A percentile compares a stretch with the other conserved stretches of the same genome.
Evolutionary conservation across 306 rosid genomes (phyloP).

Genomic region (Cicer arietinum): DNA sequence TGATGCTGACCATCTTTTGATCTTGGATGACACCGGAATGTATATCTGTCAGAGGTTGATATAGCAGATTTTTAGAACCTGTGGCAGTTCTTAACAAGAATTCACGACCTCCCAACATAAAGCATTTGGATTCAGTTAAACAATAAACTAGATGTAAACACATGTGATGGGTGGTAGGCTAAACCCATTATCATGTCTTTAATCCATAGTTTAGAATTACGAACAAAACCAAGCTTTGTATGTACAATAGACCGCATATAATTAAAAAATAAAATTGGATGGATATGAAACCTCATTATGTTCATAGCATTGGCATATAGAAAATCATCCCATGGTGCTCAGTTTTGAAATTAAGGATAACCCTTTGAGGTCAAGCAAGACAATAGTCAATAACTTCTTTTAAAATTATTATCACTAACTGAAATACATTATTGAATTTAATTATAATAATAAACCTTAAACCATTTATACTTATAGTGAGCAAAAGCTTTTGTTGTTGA

Average conservation of each 20-base stretch:
- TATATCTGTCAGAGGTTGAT: conserved; percentile 60
- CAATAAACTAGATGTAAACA: neutral
- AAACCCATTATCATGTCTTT: neutral
- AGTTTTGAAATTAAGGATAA: too few relatives aligned
- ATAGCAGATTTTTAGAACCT: conserved; percentile 42
- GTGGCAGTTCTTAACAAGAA: conserved; percentile 30
- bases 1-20: conserved; percentile 64
- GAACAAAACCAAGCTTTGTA: neutral
- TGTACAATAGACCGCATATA: neutral
- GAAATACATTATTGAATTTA: neutral
- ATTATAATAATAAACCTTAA: neutral
- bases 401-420: neutral
- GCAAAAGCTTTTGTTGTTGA: neutral
- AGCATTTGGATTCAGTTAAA: conserved; percentile 21
- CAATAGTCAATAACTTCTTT: neutral
- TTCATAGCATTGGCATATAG: too few relatives aligned
- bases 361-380: too few relatives aligned
- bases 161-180: neutral
- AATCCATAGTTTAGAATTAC: neutral
- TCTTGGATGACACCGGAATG: conserved; percentile 87
- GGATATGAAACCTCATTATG: too few relatives aligned
- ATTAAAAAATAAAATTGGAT: neutral
- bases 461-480: neutral
- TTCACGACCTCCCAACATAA: conserved; percentile 12
- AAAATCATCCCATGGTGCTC: too few relatives aligned